Conservation (phyloP, 352 stramenopile genomes). For the Thraustochytrium striatum region DNA sequence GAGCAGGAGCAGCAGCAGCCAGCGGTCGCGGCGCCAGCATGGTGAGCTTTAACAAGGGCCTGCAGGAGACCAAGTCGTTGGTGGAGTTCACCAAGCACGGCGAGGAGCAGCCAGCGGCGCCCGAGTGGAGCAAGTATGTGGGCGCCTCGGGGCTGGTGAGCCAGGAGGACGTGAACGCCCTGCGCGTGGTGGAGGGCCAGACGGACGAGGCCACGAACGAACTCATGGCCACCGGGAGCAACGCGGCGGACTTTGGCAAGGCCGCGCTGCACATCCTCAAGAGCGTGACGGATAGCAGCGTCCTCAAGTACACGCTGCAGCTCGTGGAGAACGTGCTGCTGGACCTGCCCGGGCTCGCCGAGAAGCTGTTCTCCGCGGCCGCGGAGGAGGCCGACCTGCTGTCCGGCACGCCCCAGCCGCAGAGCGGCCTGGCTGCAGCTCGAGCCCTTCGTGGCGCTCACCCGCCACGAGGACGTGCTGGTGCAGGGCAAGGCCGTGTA, state of each 20-base stretch:
- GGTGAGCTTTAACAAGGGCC: too few relatives aligned
- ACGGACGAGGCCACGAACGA: neutral
- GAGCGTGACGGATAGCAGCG: neutral
- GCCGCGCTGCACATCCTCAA: neutral
- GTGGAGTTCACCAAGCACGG: neutral
- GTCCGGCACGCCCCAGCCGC: neutral
- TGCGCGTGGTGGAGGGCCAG: slow-evolving; percentile 19
- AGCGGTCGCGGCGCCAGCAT: too few relatives aligned
- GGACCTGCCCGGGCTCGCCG: neutral
- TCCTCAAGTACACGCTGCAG: neutral
- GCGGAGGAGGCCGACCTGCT: slow-evolving; percentile 4
- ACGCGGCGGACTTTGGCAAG: neutral
- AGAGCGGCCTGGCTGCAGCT: neutral
- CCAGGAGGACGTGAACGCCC: neutral
- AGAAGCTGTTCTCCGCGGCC: neutral
- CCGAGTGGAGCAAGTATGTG: neutral
- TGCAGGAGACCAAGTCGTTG: slow-evolving; percentile 15
- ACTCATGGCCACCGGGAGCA: neutral
- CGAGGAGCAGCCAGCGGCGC: neutral
- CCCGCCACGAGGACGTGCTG: slow-evolving; percentile 5
- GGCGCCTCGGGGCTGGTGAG: neutral
- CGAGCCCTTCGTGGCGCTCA: neutral
- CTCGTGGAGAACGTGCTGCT: slow-evolving; percentile 16
- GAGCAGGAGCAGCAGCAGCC: too few relatives aligned
- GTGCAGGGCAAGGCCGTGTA: neutral